Evolutionary conservation across 768 basidiomycete genomes (phyloP).

Genomic region (Boletus barrowsii): DNA sequence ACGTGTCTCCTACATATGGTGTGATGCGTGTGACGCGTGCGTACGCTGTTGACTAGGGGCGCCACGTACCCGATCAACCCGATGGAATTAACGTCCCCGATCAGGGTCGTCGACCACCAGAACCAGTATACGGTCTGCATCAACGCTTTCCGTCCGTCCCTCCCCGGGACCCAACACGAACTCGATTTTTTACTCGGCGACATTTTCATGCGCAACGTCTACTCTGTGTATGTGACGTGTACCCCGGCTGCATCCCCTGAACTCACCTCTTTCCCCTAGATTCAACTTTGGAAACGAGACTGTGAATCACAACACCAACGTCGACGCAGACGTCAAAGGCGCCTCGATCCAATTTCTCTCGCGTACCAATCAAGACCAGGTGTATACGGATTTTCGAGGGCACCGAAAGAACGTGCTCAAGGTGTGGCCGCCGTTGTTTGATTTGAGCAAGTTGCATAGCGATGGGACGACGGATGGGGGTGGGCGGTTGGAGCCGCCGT

Average conservation of each 20-base stretch:
- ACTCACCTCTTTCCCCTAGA: slow-evolving; percentile 14
- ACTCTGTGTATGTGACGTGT: slow-evolving; percentile 34
- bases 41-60: slow-evolving; percentile 12
- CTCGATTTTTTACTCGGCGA: slow-evolving; percentile 43
- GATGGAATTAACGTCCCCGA: slow-evolving; percentile 39
- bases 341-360: slow-evolving; percentile 43
- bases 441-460: slow-evolving; percentile 16
- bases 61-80: slow-evolving; percentile 41
- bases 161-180: slow-evolving; percentile 23
- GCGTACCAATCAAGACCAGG: slow-evolving; percentile 34
- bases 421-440: slow-evolving; percentile 22
- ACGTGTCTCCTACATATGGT: background rate
- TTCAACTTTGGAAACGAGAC: slow-evolving; percentile 41
- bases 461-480: slow-evolving; percentile 23
- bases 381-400: slow-evolving; percentile 26
- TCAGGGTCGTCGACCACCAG: slow-evolving; percentile 24
- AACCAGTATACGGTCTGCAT: slow-evolving; percentile 39
- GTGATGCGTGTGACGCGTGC: no score
- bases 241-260: no score
- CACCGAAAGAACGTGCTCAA: slow-evolving; percentile 13
- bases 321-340: slow-evolving; percentile 11
- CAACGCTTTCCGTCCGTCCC: slow-evolving; percentile 31
- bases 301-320: background rate
- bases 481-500: slow-evolving; percentile 16
- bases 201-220: slow-evolving; percentile 46